phyloP scores from a whole-genome alignment of 352 stramenopile species.

The Globisporangium nagaii region DNA sequence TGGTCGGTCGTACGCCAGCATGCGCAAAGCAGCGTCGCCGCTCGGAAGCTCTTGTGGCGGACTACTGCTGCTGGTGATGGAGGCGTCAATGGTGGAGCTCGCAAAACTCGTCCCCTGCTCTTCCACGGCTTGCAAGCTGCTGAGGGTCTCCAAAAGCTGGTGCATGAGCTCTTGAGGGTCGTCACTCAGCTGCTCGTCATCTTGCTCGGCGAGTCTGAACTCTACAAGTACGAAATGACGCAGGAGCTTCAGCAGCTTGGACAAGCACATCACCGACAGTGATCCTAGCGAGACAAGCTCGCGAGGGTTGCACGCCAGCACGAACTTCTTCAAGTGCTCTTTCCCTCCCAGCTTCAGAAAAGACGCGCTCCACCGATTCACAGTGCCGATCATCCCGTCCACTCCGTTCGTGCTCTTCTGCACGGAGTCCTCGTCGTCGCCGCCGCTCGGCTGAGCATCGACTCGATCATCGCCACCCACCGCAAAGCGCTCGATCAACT shows the following conservation, averaged over 20 bases:
- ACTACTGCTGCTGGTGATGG: not conserved
- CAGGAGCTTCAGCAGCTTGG: conserved; percentile 65
- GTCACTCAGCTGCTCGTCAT: conserved; percentile 13
- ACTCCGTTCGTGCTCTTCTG: conserved; percentile 1
- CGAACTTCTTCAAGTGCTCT: conserved; percentile 45
- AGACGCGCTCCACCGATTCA: conserved; percentile 57
- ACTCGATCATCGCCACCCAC: conserved; percentile 26
- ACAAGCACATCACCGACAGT: conserved; percentile 57
- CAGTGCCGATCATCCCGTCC: conserved; percentile 27
- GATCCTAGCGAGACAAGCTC: conserved; percentile 34
- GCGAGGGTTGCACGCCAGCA: conserved; percentile 30
- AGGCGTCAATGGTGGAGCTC: too few relatives aligned
- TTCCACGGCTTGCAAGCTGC: conserved; percentile 23
- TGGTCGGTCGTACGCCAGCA: conserved; percentile 30
- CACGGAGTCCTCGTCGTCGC: conserved; percentile 8
- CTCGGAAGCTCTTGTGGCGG: not conserved
- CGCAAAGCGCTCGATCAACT: conserved; percentile 57
- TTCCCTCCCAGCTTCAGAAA: conserved; percentile 64
- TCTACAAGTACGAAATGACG: conserved; percentile 64
- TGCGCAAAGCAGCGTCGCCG: conserved; percentile 13
- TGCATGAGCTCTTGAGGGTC: conserved; percentile 30
- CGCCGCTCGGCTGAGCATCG: conserved; percentile 9
- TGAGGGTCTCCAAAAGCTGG: conserved; percentile 37
- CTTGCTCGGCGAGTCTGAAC: conserved; percentile 25
- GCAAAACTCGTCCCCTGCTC: not conserved